Evolutionary conservation across 768 basidiomycete genomes (phyloP).

Genomic region (Tulasnella sp.): DNA sequence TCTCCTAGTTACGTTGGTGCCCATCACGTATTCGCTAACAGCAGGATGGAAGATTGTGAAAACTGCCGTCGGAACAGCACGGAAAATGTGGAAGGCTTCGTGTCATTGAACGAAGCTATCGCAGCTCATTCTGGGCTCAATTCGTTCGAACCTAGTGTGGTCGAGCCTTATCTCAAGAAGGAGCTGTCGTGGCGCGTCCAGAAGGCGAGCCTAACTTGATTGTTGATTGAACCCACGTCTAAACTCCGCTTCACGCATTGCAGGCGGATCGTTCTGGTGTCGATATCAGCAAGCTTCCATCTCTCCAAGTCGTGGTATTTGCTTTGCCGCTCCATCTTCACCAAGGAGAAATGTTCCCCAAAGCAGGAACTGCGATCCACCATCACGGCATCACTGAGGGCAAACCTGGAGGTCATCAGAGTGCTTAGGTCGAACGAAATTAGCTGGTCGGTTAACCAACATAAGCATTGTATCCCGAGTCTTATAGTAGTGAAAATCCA

Average conservation of each 20-base stretch:
- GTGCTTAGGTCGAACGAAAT: neutral
- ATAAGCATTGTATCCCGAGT: neutral
- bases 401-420: conserved; percentile 10
- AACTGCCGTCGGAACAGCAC: neutral
- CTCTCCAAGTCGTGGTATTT: conserved; percentile 9
- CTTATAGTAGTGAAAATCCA: neutral
- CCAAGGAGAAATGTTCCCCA: conserved; percentile 15
- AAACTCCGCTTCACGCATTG: neutral
- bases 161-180: conserved; percentile 26
- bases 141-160: conserved; percentile 13
- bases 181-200: conserved; percentile 23
- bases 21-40: conserved; percentile 19
- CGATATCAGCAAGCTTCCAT: neutral
- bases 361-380: neutral
- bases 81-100: conserved; percentile 12
- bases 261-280: conserved; percentile 6
- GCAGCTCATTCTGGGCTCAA: neutral
- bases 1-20: conserved; percentile 14
- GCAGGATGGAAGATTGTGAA: neutral
- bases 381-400: conserved; percentile 24
- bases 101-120: neutral
- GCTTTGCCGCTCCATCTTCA: conserved; percentile 3
- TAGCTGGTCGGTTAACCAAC: neutral
- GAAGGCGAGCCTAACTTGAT: neutral
- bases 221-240: neutral